Conservation (phyloP, 352 stramenopile genomes). For the Pythium dissotocum region DNA sequence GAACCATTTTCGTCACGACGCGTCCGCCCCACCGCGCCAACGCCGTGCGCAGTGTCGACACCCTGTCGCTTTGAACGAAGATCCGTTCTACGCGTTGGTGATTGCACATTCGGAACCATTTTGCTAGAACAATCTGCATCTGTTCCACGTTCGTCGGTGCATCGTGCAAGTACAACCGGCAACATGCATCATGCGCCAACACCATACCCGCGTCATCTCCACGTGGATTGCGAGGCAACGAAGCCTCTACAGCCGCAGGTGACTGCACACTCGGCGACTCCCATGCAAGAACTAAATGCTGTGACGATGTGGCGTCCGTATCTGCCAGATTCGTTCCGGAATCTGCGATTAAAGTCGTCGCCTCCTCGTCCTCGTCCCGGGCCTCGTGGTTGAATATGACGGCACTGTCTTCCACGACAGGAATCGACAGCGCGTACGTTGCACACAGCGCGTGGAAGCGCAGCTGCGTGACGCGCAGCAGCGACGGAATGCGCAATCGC, state of each 20-base stretch:
- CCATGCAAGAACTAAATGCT: neutral
- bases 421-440: neutral
- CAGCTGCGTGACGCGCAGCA: conserved; percentile 15
- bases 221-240: conserved; percentile 36
- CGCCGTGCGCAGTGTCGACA: neutral
- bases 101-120: conserved; percentile 32
- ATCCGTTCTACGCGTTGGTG: neutral
- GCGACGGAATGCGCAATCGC: conserved; percentile 11
- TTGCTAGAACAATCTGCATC: conserved; percentile 22
- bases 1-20: conserved; percentile 11
- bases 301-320: neutral
- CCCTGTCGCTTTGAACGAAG: conserved; percentile 4
- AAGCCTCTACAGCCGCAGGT: neutral
- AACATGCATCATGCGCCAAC: conserved; percentile 16
- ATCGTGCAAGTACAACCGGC: neutral
- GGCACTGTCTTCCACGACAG: neutral
- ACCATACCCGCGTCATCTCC: conserved; percentile 31
- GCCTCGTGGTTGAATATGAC: neutral
- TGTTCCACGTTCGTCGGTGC: neutral
- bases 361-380: neutral
- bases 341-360: conserved; percentile 6
- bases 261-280: neutral
- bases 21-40: conserved; percentile 7
- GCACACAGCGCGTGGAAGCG: conserved; percentile 12
- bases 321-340: conserved; percentile 24